Percentiles rank a stretch among this genome's conserved stretches.
Conservation (phyloP, 257 asterid species). For the Jacaranda mimosifolia region DNA sequence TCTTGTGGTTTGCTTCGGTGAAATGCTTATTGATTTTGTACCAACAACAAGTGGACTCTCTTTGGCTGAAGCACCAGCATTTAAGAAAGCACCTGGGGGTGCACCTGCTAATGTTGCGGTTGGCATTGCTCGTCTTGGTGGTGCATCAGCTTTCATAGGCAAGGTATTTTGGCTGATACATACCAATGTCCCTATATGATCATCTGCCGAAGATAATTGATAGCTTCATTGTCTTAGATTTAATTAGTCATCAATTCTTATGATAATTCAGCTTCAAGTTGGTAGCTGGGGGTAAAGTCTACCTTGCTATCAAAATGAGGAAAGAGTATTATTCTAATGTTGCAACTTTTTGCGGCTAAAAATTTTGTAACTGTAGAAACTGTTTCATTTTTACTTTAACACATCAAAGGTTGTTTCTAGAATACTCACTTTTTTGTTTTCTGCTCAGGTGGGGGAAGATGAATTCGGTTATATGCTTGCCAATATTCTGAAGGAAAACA, state of each 20-base stretch:
- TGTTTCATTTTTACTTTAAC: not conserved
- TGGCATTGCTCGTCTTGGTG: conserved; percentile 97
- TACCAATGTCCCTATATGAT: not conserved
- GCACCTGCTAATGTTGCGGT: conserved; percentile 99
- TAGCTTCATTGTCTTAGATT: conserved; percentile 11
- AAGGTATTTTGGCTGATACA: conserved; percentile 55
- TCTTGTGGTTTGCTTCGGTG: conserved; percentile 97
- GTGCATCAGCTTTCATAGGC: conserved; percentile 95
- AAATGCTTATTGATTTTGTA: conserved; percentile 97
- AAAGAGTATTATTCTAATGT: not conserved
- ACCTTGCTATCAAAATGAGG: not conserved
- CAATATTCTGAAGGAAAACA: conserved; percentile 86
- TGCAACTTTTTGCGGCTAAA: too few relatives aligned
- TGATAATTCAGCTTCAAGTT: conserved; percentile 8
- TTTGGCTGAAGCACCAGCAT: conserved; percentile 93
- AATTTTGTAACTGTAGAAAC: not conserved
- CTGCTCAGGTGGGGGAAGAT: conserved; percentile 92
- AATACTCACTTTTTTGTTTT: conserved; percentile 28
- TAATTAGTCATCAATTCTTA: not conserved
- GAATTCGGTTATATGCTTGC: conserved; percentile 99
- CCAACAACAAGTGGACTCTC: conserved; percentile 90
- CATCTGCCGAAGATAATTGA: not conserved
- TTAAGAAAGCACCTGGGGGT: conserved; percentile 98
- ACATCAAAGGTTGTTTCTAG: not conserved
- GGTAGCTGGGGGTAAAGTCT: not conserved